Evolutionary conservation across 805 yeast species (phyloP).

Genomic region (Saturnispora hagleri): DNA sequence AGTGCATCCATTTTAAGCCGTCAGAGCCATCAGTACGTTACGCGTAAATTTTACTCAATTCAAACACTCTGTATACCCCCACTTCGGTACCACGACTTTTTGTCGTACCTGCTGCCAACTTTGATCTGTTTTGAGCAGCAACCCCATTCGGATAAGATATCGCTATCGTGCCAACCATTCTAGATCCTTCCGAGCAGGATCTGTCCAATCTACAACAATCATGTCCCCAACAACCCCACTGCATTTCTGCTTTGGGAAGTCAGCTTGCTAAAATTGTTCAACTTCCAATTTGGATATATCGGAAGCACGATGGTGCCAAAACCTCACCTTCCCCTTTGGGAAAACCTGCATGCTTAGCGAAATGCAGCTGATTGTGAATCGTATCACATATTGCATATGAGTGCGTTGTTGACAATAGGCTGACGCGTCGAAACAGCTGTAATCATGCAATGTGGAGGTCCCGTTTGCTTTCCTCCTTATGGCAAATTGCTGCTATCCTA

Average conservation of each 20-base stretch:
- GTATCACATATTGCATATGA: not conserved
- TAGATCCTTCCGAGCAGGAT: too few species aligned
- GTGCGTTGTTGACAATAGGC: not conserved
- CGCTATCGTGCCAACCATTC: too few species aligned
- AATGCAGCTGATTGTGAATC: not conserved
- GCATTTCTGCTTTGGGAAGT: too few species aligned
- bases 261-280: too few species aligned
- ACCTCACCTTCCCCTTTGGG: not conserved
- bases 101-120: too few species aligned
- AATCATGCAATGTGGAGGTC: not conserved
- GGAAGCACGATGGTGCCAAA: not conserved
- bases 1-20: not conserved
- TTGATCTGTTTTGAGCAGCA: too few species aligned
- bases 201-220: too few species aligned
- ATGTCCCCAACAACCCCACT: too few species aligned
- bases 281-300: not conserved
- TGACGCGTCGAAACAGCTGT: not conserved
- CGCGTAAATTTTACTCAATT: too few species aligned
- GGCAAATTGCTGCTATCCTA: not conserved
- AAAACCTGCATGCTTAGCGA: not conserved
- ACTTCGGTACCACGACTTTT: too few species aligned
- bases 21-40: not conserved
- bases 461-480: not conserved
- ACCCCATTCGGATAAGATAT: too few species aligned
- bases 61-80: too few species aligned